Evolutionary conservation across 495 filamentous ascomycete genomes (phyloP).

Genomic region (Zalerion maritima): DNA sequence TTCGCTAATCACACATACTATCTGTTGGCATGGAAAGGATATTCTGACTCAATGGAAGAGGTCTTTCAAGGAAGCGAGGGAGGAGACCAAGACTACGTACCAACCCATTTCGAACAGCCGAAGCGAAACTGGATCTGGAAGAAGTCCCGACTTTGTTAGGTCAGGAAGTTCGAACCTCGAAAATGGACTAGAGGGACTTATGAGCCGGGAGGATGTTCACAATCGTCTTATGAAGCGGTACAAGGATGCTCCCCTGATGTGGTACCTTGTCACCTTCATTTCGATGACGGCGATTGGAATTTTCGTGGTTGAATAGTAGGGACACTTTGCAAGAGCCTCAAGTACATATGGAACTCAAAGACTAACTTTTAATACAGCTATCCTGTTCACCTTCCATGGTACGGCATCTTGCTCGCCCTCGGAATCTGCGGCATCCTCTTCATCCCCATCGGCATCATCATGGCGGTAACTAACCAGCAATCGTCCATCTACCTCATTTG

Average conservation of each 20-base stretch:
- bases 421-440: conserved; percentile 58
- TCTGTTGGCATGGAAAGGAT: conserved; percentile 60
- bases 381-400: conserved; percentile 62
- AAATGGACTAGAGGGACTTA: too few relatives aligned
- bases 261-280: conserved; percentile 58
- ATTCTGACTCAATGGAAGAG: conserved; percentile 55
- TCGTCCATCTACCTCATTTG: conserved; percentile 70
- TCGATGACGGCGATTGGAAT: conserved; percentile 60
- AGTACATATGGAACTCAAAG: conserved; percentile 1
- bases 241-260: conserved; percentile 58
- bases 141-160: too few relatives aligned
- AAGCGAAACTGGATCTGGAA: conserved; percentile 9
- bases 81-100: conserved; percentile 27
- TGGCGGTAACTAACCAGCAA: conserved; percentile 76
- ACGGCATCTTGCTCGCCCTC: conserved; percentile 60
- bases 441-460: conserved; percentile 70
- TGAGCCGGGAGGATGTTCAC: conserved; percentile 59
- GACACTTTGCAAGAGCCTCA: conserved; percentile 1
- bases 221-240: conserved; percentile 62
- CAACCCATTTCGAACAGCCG: conserved; percentile 21
- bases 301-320: conserved; percentile 69
- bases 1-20: conserved; percentile 54
- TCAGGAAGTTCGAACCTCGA: conserved; percentile 29
- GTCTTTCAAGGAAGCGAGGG: conserved; percentile 32
- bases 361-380: conserved; percentile 33